Percentiles rank a stretch among this genome's conserved stretches.
Conservation (phyloP, 108 stramenopile genomes). For the Skeletonema marinoi region DNA sequence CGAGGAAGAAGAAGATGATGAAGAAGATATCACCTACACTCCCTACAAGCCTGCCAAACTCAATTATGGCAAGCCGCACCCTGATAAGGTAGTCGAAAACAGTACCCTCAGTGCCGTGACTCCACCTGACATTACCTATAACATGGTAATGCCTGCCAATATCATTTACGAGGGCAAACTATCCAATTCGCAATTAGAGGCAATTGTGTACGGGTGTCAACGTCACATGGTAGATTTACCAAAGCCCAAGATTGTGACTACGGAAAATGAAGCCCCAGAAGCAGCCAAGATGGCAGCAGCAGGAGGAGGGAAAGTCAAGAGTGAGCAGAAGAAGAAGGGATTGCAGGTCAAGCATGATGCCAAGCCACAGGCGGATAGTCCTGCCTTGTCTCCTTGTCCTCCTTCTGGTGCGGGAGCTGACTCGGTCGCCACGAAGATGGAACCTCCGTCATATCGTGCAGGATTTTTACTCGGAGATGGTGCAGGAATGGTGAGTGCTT, state of each 20-base stretch:
- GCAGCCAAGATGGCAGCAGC: neutral
- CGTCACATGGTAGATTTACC: slow-evolving; percentile 36
- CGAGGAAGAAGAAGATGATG: slow-evolving; percentile 20
- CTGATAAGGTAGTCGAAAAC: slow-evolving; percentile 48
- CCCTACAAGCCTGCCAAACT: slow-evolving; percentile 31
- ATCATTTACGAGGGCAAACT: slow-evolving; percentile 46
- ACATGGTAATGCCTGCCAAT: slow-evolving; percentile 34
- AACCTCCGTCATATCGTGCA: slow-evolving; percentile 43
- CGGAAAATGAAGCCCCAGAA: neutral
- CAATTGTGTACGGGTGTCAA: slow-evolving; percentile 46
- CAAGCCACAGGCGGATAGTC: neutral
- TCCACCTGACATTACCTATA: slow-evolving; percentile 36
- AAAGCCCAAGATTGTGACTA: neutral
- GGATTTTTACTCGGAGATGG: slow-evolving; percentile 87
- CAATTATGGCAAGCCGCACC: slow-evolving; percentile 20
- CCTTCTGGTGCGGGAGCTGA: neutral
- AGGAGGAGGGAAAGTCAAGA: neutral
- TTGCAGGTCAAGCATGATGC: neutral
- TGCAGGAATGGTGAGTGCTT: slow-evolving; percentile 50
- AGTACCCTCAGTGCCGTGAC: slow-evolving; percentile 22
- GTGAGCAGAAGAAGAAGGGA: neutral
- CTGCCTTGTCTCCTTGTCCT: neutral
- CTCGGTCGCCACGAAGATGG: slow-evolving; percentile 39
- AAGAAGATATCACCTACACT: slow-evolving; percentile 34
- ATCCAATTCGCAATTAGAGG: slow-evolving; percentile 50